Base-by-base conservation (phyloP, 2,329 filamentous ascomycete genomes). In the Coniochaeta sp. region DNA sequence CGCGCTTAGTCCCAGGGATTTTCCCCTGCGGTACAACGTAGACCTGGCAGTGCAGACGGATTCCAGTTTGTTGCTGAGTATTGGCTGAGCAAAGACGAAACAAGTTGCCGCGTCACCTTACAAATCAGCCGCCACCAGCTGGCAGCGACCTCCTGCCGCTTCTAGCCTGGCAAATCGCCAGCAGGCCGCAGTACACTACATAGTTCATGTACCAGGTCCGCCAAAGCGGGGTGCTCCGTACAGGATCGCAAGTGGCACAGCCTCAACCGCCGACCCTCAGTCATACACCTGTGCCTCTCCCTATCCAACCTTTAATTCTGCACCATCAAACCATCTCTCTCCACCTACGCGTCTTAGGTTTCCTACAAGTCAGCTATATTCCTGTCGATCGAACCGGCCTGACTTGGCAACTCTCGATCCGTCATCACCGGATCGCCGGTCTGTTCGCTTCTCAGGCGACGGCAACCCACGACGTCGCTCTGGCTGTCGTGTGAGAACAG, bases 121-220 rank as follows among this genome's bases (percentile, higher is more conserved):
- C 47, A 52, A 52, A 52, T 52, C 47, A 31, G 47, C 47, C 47
- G 47, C 47, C 47, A 52, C 47, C 47, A 52, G 47, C 47, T 52
- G 47, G 43, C 43, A 47, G 38, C 4, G 38, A 47, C 43, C 24
- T 47, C 16, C 9, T 5, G 50, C 16, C 24, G 50, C 3, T 55
- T 55, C 50, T 22, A 55, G 26, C 50, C 50, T n/a, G 12, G 6
- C 24, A 4, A 31, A n/a, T 19, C n/a, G 26, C 50, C 50, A 55
- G 50, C 9, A 26, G 4, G 31, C 50, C 24, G 6, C n/a, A n/a
- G n/a, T n/a, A n/a, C n/a, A n/a, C n/a, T n/a, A n/a, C n/a, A n/a
- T n/a, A n/a, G n/a, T n/a, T n/a, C n/a, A n/a, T n/a, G 7, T 7
- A 28, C 24, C 16, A 54, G 24, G 19, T n/a, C 26, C 16, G 26